These are phyloP conservation scores for Cutaneotrichosporon spelunceum DNA, from an alignment of 1,284 basidiomycete species.

Conservation along the genomic window DNA sequence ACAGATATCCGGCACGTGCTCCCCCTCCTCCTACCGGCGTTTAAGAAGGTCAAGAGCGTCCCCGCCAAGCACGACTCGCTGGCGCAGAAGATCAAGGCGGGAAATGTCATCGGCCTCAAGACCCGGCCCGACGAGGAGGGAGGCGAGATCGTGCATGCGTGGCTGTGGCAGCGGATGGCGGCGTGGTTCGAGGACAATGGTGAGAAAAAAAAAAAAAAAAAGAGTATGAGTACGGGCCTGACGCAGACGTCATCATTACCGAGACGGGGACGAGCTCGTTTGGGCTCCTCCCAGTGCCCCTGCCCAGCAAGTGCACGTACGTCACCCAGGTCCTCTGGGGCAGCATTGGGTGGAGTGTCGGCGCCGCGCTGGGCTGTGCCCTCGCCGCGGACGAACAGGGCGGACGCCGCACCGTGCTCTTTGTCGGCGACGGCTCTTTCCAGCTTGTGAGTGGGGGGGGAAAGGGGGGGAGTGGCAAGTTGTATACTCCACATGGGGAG, in stretches of 20 bases:
- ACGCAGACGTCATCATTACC: conserved; percentile 67
- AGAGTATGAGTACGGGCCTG: no score
- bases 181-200: conserved; percentile 70
- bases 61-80: conserved; percentile 28
- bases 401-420: conserved; percentile 66
- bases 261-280: conserved; percentile 71
- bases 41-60: conserved; percentile 36
- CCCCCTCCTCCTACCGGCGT: conserved; percentile 48
- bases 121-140: conserved; percentile 27
- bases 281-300: conserved; percentile 69
- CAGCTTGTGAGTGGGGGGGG: conserved; percentile 48
- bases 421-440: conserved; percentile 65
- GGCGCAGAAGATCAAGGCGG: conserved; percentile 35
- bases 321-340: conserved; percentile 62
- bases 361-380: conserved; percentile 51
- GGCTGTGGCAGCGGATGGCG: conserved; percentile 81
- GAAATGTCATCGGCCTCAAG: conserved; percentile 22
- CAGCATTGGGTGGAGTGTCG: conserved; percentile 56
- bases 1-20: conserved; percentile 55
- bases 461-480: background rate
- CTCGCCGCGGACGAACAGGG: conserved; percentile 69
- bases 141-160: conserved; percentile 63
- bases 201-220: conserved; percentile 26
- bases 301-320: conserved; percentile 66
- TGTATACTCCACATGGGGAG: no score